Evolutionary conservation across 257 asterid genomes (phyloP).

Genomic region (Petrea volubilis): DNA sequence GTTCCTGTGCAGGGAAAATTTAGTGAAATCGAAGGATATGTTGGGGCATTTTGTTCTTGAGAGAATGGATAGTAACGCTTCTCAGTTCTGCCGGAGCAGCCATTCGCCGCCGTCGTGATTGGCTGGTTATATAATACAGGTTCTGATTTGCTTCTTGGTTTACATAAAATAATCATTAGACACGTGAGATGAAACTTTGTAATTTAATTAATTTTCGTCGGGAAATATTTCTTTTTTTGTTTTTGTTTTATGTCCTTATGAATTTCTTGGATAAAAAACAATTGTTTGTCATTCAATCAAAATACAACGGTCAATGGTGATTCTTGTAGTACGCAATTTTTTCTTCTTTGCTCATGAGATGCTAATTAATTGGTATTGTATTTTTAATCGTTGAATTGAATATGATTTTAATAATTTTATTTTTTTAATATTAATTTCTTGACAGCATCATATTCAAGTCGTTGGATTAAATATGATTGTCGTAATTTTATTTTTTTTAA

Average conservation of each 20-base stretch:
- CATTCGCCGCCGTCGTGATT: slow-evolving; percentile 33
- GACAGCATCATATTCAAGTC: too few species aligned
- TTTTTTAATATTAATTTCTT: too few species aligned
- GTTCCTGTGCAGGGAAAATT: slow-evolving; percentile 72
- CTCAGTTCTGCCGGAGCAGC: slow-evolving; percentile 61
- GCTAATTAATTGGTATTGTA: too few species aligned
- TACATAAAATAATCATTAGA: slow-evolving; percentile 31
- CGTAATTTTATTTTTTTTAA: too few species aligned
- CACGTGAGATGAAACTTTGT: neutral
- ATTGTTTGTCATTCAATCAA: slow-evolving; percentile 3
- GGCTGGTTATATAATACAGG: too few species aligned
- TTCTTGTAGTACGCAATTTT: slow-evolving; percentile 1
- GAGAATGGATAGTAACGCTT: slow-evolving; percentile 44
- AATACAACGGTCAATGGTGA: neutral
- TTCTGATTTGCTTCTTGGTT: neutral
- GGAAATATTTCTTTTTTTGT: slow-evolving; percentile 17
- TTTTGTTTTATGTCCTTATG: slow-evolving; percentile 25
- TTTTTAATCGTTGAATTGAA: too few species aligned
- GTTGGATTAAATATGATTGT: too few species aligned
- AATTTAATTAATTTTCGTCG: slow-evolving; percentile 37
- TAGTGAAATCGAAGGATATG: slow-evolving; percentile 66
- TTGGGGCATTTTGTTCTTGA: slow-evolving; percentile 76
- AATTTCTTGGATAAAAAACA: neutral
- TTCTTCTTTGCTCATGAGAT: neutral
- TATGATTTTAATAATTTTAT: too few species aligned